Evolutionary conservation across 352 stramenopile genomes (phyloP), one percentile per base, ranked within the genome.

Genomic region (Globisporangium polare): DNA sequence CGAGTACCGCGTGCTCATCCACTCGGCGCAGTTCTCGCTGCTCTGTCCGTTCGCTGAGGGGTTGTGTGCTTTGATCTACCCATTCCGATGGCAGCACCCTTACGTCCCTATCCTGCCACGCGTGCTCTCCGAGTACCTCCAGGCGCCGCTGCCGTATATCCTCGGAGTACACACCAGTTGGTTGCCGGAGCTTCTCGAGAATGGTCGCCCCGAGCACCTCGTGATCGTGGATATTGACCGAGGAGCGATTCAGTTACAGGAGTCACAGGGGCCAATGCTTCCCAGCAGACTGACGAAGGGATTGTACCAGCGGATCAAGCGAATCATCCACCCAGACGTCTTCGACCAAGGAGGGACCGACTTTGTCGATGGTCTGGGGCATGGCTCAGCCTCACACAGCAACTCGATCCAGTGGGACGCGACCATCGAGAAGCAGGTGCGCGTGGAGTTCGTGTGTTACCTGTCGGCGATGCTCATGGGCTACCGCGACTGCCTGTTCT

Each of bases 401-500:
- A n/a, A n/a, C n/a, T n/a, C n/a, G n/a, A 51, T 63, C n/a, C 15
- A 55, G 20, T 83, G 73, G 75, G 68, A 63, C 43, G 56, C 67
- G n/a, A 50, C 35, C 20, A 75, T 84, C 37, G 83, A 92, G 65
- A 76, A 83, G 31, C 72, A 83, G 53, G 66, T 95, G 29, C 79
- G 86, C 22, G 69, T 88, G 31, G 83, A 89, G 53, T 92, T 95
- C 51, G 77, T 89, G 41, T 87, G 80, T 53, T 95, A 84, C 37
- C 43, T 92, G 15, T 75, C 82, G 5, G 68, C 82, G 1, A 75
- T 90, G 53, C 51, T 95, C 5, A 80, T 76, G 66, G 86, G 86
- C 24, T 95, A 95, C 46, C 86, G 83, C 20, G 86, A 92, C 41
- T 94, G 86, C n/a, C 50, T 94, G 22, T 90, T 94, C 50, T 94